Conservation (phyloP, 257 asterid genomes). For the Solanum arcanum region DNA sequence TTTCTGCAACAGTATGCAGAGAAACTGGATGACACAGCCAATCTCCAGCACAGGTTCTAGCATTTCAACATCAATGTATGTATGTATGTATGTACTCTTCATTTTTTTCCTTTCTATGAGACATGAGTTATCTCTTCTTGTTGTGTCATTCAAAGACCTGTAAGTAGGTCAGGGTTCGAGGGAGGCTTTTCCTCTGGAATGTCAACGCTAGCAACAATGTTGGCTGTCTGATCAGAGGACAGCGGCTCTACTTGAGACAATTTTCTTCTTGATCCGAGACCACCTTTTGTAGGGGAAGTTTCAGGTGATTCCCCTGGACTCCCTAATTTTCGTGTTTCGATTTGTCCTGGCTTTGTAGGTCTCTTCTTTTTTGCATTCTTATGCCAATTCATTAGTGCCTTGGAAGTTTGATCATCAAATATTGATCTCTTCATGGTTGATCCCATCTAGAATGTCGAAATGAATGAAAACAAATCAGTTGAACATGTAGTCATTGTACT, state of each 20-base stretch:
- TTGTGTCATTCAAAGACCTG: slow-evolving; percentile 14
- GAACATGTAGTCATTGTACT: neutral
- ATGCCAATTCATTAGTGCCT: slow-evolving; percentile 86
- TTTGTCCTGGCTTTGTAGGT: neutral
- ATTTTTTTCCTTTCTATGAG: neutral
- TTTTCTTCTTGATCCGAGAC: neutral
- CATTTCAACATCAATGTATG: neutral
- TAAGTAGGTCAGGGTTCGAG: slow-evolving; percentile 11
- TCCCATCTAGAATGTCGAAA: slow-evolving; percentile 54
- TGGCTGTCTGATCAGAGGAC: slow-evolving; percentile 6
- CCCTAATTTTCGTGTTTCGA: slow-evolving; percentile 24
- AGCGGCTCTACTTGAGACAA: neutral
- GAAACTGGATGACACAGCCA: neutral
- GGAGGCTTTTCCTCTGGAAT: slow-evolving; percentile 11
- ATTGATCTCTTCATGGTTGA: slow-evolving; percentile 81
- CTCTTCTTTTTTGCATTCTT: slow-evolving; percentile 39
- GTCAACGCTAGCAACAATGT: slow-evolving; percentile 35
- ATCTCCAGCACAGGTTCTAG: neutral
- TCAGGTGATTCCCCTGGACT: slow-evolving; percentile 27
- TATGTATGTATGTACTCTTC: neutral
- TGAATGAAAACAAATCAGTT: neutral
- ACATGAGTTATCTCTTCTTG: neutral
- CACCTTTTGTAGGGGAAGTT: slow-evolving; percentile 5
- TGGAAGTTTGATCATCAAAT: slow-evolving; percentile 86
- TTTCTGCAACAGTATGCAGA: neutral